Evolutionary conservation across 2,329 filamentous ascomycete species (phyloP), one percentile per base, ranked within the genome.

Genomic region (Akanthomyces uredinophilus): DNA sequence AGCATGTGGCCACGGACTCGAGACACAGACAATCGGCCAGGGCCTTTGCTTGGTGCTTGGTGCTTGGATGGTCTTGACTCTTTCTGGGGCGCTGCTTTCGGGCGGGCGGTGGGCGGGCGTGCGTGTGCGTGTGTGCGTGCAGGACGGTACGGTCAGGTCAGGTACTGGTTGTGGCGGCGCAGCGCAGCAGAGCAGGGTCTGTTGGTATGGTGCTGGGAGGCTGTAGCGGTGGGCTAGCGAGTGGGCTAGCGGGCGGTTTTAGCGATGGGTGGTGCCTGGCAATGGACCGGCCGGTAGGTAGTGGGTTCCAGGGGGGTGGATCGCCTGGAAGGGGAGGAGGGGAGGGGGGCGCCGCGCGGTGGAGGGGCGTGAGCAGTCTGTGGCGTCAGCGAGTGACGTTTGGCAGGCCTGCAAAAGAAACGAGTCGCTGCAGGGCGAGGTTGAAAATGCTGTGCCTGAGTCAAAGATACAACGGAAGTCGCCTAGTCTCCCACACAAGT

Each of bases 1-100:
- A 41, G 57, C 57, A 60, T 60, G 57, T 60, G 57, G 37, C 20
- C 47, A 52, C 20, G 55, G 57, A 52, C 57, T 60, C 57, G 57
- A 60, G 57, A 51, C 57, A 39, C 14, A 37, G 56, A 51, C 35
- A 51, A 59, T 51, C 20, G 29, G 51, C 20, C 44, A 59, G 56
- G 35, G 44, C 27, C 14, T 49, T 49, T n/a, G n/a, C n/a, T n/a
- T n/a, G n/a, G n/a, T n/a, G 46, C 46, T 11, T 35, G 43, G 43
- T 29, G 27, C 27, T 29, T 29, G 27, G 27, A 22, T 46, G 43
- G 43, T 46, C 20, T 46, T 18, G 41, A 43, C 27, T 29, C 27
- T 29, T 6, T 43, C 11, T 35, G 32, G 32, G 32, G 32, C 32
- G 32, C 13, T 24, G 44, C 20, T 47, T 46, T 47, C n/a, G 27